A percentile compares a stretch with the other conserved stretches of the same genome.
Evolutionary conservation across 106 monocot genomes (phyloP).

Genomic region (Apostasia shenzhenica): DNA sequence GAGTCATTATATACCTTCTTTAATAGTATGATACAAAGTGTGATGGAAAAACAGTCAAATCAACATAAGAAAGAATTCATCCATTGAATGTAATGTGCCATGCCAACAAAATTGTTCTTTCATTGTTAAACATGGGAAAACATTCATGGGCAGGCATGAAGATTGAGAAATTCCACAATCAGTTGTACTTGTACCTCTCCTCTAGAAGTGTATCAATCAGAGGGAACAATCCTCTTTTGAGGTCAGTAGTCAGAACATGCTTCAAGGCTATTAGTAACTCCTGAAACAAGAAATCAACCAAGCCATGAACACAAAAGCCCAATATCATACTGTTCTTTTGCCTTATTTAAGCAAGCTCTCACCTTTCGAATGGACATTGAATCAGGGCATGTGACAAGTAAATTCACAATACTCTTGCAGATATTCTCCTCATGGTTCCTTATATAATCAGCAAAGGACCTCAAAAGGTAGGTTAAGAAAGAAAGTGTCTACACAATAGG

Average conservation of each 20-base stretch:
- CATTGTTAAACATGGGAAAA: neutral
- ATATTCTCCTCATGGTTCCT: slow-evolving; percentile 91
- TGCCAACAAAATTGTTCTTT: too few relatives aligned
- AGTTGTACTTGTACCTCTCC: slow-evolving; percentile 71
- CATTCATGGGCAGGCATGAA: neutral
- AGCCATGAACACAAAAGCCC: neutral
- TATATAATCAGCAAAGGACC: slow-evolving; percentile 81
- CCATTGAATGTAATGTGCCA: too few relatives aligned
- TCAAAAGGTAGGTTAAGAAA: slow-evolving; percentile 88
- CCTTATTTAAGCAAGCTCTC: neutral
- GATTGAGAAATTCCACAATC: neutral
- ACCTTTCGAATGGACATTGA: slow-evolving; percentile 93
- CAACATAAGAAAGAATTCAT: too few relatives aligned
- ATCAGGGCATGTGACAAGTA: slow-evolving; percentile 98
- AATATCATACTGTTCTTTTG: neutral
- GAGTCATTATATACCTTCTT: too few relatives aligned
- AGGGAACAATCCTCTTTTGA: slow-evolving; percentile 86
- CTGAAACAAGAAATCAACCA: slow-evolving; percentile 27
- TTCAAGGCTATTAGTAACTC: slow-evolving; percentile 91
- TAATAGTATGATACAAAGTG: too few relatives aligned
- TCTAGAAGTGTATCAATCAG: slow-evolving; percentile 97
- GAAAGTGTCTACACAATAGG: slow-evolving; percentile 66
- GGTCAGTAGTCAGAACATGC: slow-evolving; percentile 90
- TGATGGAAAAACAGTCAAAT: too few relatives aligned
- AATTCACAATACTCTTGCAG: slow-evolving; percentile 95